A percentile compares a stretch with the other conserved stretches of the same genome.
phyloP scores from a whole-genome alignment of 768 basidiomycete species.

The Lactifluus echinatus region DNA sequence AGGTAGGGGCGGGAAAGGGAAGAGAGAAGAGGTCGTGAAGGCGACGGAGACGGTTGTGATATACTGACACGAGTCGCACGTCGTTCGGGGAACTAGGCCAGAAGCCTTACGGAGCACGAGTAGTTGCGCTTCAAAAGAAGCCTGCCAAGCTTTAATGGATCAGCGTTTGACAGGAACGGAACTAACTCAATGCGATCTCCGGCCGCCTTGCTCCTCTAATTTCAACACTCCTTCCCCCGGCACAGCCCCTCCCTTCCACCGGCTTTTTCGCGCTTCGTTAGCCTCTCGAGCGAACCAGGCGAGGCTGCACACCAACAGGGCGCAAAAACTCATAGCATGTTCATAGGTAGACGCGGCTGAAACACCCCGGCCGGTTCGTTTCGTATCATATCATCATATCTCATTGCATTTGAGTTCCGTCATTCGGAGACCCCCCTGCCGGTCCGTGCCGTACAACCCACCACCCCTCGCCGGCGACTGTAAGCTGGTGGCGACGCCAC shows the following conservation, averaged over 20 bases:
- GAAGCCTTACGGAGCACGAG: conserved; percentile 15
- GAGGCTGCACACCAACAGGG: no score
- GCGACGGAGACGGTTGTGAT: conserved; percentile 14
- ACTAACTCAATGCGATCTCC: conserved; percentile 14
- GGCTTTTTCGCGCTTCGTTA: no score
- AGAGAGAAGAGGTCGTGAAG: conserved; percentile 12
- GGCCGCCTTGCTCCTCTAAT: background rate
- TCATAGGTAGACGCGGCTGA: background rate
- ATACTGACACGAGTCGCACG: conserved; percentile 15
- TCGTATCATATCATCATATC: no score
- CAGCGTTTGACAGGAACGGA: conserved; percentile 20
- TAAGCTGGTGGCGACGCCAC: background rate
- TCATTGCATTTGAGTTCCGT: background rate
- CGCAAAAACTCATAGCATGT: background rate
- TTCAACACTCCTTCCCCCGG: background rate
- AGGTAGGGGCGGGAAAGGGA: background rate
- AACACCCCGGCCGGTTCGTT: background rate
- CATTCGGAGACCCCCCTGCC: background rate
- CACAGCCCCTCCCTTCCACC: no score
- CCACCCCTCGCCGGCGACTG: background rate
- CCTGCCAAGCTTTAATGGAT: conserved; percentile 14
- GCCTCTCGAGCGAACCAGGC: no score
- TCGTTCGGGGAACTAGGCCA: conserved; percentile 16
- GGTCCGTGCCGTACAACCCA: background rate
- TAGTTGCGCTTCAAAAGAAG: conserved; percentile 14